Evolutionary conservation across 805 yeast genomes (phyloP).

Genomic region (Wickerhamiella sergipiensis): DNA sequence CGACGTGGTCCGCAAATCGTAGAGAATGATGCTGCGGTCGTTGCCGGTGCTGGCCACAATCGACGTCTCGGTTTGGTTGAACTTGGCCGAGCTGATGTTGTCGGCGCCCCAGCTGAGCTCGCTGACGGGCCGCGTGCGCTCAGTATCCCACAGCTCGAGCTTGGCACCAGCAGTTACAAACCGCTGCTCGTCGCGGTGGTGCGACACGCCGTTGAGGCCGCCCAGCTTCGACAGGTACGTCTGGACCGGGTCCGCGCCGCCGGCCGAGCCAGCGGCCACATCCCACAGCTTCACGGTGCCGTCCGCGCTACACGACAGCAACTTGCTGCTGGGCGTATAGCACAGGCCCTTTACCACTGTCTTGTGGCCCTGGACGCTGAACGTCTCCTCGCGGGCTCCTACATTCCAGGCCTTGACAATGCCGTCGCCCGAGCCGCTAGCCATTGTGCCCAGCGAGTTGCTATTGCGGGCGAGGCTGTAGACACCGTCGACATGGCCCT

Average conservation of each 20-base stretch:
- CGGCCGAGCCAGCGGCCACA: slow-evolving; percentile 29
- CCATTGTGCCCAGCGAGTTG: slow-evolving; percentile 54
- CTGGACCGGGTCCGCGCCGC: slow-evolving; percentile 45
- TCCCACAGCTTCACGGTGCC: slow-evolving; percentile 85
- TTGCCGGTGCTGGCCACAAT: slow-evolving; percentile 72
- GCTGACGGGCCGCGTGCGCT: slow-evolving; percentile 61
- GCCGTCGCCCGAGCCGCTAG: slow-evolving; percentile 94
- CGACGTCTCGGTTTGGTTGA: slow-evolving; percentile 82
- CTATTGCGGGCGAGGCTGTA: slow-evolving; percentile 75
- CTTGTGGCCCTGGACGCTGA: slow-evolving; percentile 75
- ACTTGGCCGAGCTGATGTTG: slow-evolving; percentile 65
- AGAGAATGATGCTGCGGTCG: slow-evolving; percentile 80
- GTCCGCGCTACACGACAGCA: slow-evolving; percentile 83
- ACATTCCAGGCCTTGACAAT: slow-evolving; percentile 87
- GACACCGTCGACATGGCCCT: slow-evolving; percentile 91
- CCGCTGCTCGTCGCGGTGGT: slow-evolving; percentile 54
- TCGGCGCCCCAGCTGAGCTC: slow-evolving; percentile 95
- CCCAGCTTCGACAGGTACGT: slow-evolving; percentile 66
- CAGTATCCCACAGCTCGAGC: slow-evolving; percentile 85
- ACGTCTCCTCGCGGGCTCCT: slow-evolving; percentile 59
- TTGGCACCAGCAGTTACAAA: slow-evolving; percentile 90
- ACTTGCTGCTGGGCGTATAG: slow-evolving; percentile 49
- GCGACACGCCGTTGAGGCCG: slow-evolving; percentile 76
- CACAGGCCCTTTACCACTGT: slow-evolving; percentile 79
- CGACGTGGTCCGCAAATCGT: slow-evolving; percentile 79